A percentile compares a stretch with the other conserved stretches of the same genome.
Conservation (phyloP, 1,284 basidiomycete species). For the Blastosporella zonata region DNA sequence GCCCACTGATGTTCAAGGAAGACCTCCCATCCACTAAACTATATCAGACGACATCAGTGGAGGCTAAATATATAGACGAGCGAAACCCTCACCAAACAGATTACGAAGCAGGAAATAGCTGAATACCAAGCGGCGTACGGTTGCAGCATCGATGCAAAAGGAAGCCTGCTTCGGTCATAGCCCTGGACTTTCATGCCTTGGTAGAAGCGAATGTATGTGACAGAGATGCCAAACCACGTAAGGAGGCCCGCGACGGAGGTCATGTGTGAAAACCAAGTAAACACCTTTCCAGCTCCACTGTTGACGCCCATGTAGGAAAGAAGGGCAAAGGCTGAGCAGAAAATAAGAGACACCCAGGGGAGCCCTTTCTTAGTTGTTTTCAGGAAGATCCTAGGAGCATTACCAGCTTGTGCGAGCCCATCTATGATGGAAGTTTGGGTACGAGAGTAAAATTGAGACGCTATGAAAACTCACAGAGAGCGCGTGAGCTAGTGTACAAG, state of each 20-base stretch:
- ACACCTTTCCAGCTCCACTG: conserved; percentile 57
- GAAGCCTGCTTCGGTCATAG: conserved; percentile 62
- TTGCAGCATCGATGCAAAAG: conserved; percentile 60
- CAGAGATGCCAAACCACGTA: conserved; percentile 81
- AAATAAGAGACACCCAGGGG: conserved; percentile 68
- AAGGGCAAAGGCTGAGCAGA: conserved; percentile 64
- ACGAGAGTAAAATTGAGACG: not conserved
- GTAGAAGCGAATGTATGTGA: conserved; percentile 28
- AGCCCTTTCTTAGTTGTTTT: conserved; percentile 69
- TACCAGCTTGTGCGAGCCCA: conserved; percentile 70
- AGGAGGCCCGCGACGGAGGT: conserved; percentile 55
- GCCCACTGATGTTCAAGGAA: conserved; percentile 70
- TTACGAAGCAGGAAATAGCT: conserved; percentile 48
- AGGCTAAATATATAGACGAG: no score
- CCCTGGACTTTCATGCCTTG: conserved; percentile 58
- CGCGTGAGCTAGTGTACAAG: conserved; percentile 78
- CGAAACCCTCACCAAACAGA: conserved; percentile 58
- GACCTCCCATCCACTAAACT: conserved; percentile 76
- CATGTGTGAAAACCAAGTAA: conserved; percentile 79
- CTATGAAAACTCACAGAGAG: conserved; percentile 56
- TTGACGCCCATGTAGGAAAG: conserved; percentile 74
- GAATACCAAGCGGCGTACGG: conserved; percentile 75
- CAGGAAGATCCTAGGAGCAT: conserved; percentile 76
- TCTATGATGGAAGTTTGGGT: conserved; percentile 39
- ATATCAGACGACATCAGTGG: not conserved